Conservation (phyloP, 306 rosid species). For the Potentilla sterilis region DNA sequence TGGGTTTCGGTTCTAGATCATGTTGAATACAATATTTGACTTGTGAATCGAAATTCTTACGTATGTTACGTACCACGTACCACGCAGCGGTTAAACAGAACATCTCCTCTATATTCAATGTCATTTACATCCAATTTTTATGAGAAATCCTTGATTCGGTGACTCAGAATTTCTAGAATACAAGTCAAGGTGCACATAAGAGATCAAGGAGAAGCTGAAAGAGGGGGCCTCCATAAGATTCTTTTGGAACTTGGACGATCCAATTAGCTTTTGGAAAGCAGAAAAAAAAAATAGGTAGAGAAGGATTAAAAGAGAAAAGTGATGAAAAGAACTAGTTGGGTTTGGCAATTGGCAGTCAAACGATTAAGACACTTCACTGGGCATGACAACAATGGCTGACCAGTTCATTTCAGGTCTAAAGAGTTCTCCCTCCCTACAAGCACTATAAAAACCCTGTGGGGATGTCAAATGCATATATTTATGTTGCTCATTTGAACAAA, state of each 20-base stretch:
- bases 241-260: slow-evolving; percentile 38
- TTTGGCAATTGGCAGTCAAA: slow-evolving; percentile 23
- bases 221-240: slow-evolving; percentile 39
- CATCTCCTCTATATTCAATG: too few species aligned
- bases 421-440: slow-evolving; percentile 4
- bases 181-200: slow-evolving; percentile 30
- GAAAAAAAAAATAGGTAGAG: slow-evolving; percentile 14
- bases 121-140: too few species aligned
- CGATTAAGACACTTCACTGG: slow-evolving; percentile 22
- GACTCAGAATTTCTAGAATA: slow-evolving; percentile 1
- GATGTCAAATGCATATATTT: not conserved
- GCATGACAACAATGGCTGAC: slow-evolving; percentile 26
- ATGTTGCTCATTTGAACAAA: not conserved
- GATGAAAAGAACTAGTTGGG: slow-evolving; percentile 35
- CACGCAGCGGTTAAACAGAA: too few species aligned
- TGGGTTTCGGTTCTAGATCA: too few species aligned
- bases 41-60: too few species aligned
- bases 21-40: too few species aligned
- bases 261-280: slow-evolving; percentile 33
- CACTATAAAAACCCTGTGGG: not conserved
- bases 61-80: too few species aligned
- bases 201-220: slow-evolving; percentile 16
- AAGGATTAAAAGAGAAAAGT: slow-evolving; percentile 37
- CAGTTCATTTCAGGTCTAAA: slow-evolving; percentile 34
- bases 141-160: not conserved